These are phyloP conservation scores for Eucalyptus camaldulensis DNA, from an alignment of 345 rosid genomes.

Conservation along the genomic window DNA sequence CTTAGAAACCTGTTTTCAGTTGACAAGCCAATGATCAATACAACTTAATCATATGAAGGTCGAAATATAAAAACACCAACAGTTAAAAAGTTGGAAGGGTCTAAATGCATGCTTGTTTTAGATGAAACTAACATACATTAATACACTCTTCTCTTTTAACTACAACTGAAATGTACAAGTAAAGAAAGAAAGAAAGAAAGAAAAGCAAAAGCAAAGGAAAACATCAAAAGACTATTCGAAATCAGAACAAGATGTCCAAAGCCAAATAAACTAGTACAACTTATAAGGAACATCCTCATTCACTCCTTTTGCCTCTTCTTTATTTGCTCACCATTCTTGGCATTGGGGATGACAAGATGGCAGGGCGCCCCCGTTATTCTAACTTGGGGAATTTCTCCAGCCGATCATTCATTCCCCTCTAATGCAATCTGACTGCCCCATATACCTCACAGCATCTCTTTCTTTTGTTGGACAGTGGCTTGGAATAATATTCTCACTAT, in stretches of 20 bases:
- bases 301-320: background rate
- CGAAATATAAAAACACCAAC: background rate
- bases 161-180: background rate
- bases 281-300: background rate
- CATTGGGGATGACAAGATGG: background rate
- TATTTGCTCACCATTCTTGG: background rate
- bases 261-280: background rate
- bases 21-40: background rate
- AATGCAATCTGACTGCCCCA: background rate
- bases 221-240: background rate
- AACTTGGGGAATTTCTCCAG: background rate
- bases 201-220: background rate
- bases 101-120: background rate
- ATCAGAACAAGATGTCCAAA: background rate
- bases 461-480: background rate
- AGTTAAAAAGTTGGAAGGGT: background rate
- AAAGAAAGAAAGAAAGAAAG: background rate
- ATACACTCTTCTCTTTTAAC: background rate
- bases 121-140: background rate
- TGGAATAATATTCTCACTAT: background rate
- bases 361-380: background rate
- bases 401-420: background rate
- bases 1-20: conserved; percentile 53
- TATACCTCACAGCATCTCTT: background rate
- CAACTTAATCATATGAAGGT: background rate